phyloP scores from a whole-genome alignment of 2,329 filamentous ascomycete genomes.

The Penicillium sp. region DNA sequence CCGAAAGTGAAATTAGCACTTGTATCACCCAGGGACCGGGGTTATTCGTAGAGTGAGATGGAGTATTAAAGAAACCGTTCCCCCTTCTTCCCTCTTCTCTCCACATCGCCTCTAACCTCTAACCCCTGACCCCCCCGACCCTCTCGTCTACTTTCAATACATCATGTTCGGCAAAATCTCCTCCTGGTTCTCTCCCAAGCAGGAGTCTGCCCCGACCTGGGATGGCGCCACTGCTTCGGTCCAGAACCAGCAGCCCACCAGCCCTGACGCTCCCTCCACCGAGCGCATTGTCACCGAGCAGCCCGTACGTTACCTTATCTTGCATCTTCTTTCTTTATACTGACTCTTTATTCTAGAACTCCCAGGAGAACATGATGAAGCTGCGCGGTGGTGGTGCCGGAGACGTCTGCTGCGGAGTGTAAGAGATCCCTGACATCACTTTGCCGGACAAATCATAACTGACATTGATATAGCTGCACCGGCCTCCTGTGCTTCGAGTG shows the following conservation, averaged over 20 bases:
- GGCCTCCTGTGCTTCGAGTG: conserved; percentile 32
- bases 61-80: conserved; percentile 2
- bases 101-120: not conserved
- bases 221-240: conserved; percentile 20
- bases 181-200: conserved; percentile 26
- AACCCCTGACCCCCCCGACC: not conserved
- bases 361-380: conserved; percentile 23
- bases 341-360: conserved; percentile 10
- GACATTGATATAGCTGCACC: conserved; percentile 21
- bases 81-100: not conserved
- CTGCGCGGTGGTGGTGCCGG: conserved; percentile 31
- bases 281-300: conserved; percentile 21
- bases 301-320: conserved; percentile 18
- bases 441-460: not conserved
- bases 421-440: conserved; percentile 7
- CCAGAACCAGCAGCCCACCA: conserved; percentile 25
- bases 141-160: not conserved
- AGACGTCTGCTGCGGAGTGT: conserved; percentile 33
- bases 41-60: not conserved
- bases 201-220: conserved; percentile 19
- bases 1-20: not conserved
- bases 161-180: conserved; percentile 22
- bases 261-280: conserved; percentile 22
- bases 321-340: not conserved
- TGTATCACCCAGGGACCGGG: not conserved